Base-by-base conservation (phyloP, 345 rosid species). In the Camelina neglecta region DNA sequence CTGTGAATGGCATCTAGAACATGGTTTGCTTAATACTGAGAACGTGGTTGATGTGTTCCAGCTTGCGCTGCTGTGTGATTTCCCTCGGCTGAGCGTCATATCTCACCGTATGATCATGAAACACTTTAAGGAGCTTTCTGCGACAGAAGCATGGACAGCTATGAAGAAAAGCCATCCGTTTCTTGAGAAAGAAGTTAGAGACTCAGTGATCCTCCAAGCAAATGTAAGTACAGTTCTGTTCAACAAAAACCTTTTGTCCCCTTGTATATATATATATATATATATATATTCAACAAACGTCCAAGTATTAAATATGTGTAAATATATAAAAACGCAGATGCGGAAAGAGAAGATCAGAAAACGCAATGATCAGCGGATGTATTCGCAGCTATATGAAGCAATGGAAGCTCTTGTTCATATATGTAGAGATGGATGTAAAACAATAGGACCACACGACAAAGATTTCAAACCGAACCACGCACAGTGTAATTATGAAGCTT, bases 371-470 rank as follows among this genome's bases (percentile, higher is more conserved):
- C 64, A 78, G 74, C 85, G 83, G 76, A 88, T 91, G 53, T 94
- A 94, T 54, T 39, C 89, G 65, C 90, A 91, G 60, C 61, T 94
- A 23, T 85, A 87, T 6, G 96, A 87, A 69, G 98, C 97, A 21
- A 94, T 90, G 98, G 96, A 94, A 65, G 95, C 98, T 8, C 89
- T 92, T 35, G 92, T 94, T 74, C 98, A 94, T 76, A 92, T 92
- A 75, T 94, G 95, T 61, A 83, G 93, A 75, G 97, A 94, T 21
- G 97, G 97, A 9, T 92, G 98, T 47, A 81, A 78, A 55, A 94
- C 98, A 11, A 94, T 94, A 36, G 97, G 97, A 16, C 97, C 98
- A 1, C 87, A 86, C 15, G 97, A 90, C 51, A 89, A 89, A 81
- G 95, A 76, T 45, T 83, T 90, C 10, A 77, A 71, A 59, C 82